Base-by-base conservation (phyloP, 352 stramenopile species). In the Aphanomyces astaci region DNA sequence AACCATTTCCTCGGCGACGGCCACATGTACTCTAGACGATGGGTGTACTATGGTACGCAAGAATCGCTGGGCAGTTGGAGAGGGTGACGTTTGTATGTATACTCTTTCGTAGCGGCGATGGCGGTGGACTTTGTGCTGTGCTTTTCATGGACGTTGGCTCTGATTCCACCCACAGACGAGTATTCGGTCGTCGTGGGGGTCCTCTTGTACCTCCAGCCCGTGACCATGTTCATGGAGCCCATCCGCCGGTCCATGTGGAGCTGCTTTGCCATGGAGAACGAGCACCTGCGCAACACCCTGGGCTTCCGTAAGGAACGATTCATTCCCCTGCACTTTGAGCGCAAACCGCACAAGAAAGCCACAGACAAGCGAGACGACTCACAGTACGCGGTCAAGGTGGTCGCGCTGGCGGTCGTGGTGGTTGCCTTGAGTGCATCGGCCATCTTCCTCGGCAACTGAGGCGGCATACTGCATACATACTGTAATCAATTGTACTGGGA, bases 241-340 rank as follows among this genome's bases (percentile, higher is more conserved):
- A 90, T 94, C 45, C 82, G 86, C 17, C 84, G 86, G 43, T 91
- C 86, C 5, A 90, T 90, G 54, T 94, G 86, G 86, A 89, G 84
- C 68, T 92, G 92, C 56, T 92, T 94, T 62, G 76, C 80, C 0
- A 76, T 94, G 32, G 86, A 94, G 62, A 94, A 94, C 55, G 86
- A 94, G 73, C 84, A 92, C 52, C 56, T 92, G 54, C 84, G 86
- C 73, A 94, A 92, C 72, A 94, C 84, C 17, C 82, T 92, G 52
- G 84, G 84, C 30, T 94, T 91, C 64, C 81, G 80, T 45, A 82
- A 81, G 46, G 81, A 89, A 2, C 77, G 90, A 49, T 92, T 92
- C 40, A 92, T 92, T 63, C 86, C 86, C 32, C 64, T 94, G 46
- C 86, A 94, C 63, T 94, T 64, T 52, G 56, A 64, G 3, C 52